These are phyloP conservation scores for Diaporthe amygdali DNA, from an alignment of 2,329 filamentous ascomycete genomes.

Conservation along the genomic window DNA sequence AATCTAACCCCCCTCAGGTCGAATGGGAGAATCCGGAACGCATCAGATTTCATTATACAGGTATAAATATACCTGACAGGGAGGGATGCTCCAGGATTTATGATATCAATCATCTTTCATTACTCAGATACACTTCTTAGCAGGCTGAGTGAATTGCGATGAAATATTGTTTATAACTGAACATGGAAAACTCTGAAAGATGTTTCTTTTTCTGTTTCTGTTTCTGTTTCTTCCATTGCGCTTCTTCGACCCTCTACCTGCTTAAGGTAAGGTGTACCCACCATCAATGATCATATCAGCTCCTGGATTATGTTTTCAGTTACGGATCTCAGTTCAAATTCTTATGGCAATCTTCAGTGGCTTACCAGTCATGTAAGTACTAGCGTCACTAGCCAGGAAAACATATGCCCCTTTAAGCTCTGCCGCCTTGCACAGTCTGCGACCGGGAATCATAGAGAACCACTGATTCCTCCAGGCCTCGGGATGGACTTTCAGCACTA, in stretches of 20 bases:
- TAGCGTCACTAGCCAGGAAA: slow-evolving; percentile 44
- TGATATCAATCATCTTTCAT: too few species aligned
- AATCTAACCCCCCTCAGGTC: too few species aligned
- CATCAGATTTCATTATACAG: too few species aligned
- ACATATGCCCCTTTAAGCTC: slow-evolving; percentile 43
- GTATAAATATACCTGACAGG: too few species aligned
- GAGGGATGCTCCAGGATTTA: too few species aligned
- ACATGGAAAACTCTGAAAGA: too few species aligned
- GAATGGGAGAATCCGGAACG: too few species aligned
- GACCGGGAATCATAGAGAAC: slow-evolving; percentile 36
- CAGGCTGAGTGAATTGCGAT: too few species aligned
- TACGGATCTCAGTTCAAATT: neutral
- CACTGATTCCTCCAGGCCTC: slow-evolving; percentile 35
- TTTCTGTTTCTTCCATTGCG: neutral
- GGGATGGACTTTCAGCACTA: slow-evolving; percentile 38
- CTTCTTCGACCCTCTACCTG: neutral
- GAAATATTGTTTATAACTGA: too few species aligned
- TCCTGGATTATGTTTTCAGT: neutral
- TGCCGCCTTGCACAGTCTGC: slow-evolving; percentile 35
- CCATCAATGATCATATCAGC: neutral
- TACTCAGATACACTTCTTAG: too few species aligned
- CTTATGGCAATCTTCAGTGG: neutral
- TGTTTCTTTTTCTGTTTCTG: too few species aligned
- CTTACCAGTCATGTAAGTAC: slow-evolving; percentile 45
- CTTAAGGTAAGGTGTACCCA: neutral